phyloP scores from a whole-genome alignment of 1,139 yeast genomes.

The Oligophagozyma castellii region DNA sequence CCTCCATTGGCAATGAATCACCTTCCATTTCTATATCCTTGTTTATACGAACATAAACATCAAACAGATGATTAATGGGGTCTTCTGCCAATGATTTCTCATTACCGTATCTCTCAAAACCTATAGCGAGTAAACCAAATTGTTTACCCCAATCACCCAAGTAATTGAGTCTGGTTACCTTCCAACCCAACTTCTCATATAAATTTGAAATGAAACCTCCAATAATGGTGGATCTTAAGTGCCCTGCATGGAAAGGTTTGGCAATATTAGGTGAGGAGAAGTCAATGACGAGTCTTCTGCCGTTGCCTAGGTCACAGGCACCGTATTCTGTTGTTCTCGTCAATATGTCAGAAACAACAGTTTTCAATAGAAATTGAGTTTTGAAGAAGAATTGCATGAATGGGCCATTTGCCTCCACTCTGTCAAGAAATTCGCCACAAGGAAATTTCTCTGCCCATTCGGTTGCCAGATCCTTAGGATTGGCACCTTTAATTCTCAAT shows the following conservation, averaged over 20 bases:
- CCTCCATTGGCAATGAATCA: conserved; percentile 38
- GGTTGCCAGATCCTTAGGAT: conserved; percentile 70
- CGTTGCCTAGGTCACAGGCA: conserved; percentile 56
- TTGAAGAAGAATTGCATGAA: conserved; percentile 83
- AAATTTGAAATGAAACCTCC: conserved; percentile 93
- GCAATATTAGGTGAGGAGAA: conserved; percentile 98
- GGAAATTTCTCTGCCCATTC: conserved; percentile 70
- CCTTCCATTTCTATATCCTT: conserved; percentile 69
- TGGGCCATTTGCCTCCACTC: conserved; percentile 76
- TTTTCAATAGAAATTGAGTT: conserved; percentile 47
- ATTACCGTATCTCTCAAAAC: conserved; percentile 72
- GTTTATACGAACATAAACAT: conserved; percentile 83
- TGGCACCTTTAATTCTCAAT: conserved; percentile 74
- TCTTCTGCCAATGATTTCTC: conserved; percentile 59
- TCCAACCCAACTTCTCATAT: conserved; percentile 83
- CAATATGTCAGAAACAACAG: conserved; percentile 62
- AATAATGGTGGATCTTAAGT: conserved; percentile 90
- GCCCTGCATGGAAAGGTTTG: conserved; percentile 99
- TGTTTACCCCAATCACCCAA: conserved; percentile 99
- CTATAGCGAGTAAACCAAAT: conserved; percentile 91
- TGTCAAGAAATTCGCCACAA: conserved; percentile 50
- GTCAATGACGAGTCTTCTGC: conserved; percentile 67
- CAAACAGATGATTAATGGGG: conserved; percentile 90
- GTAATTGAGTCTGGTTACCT: conserved; percentile 81
- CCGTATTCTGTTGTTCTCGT: conserved; percentile 54